phyloP scores from a whole-genome alignment of 441 rosid species.

The Omphalea diandra region DNA sequence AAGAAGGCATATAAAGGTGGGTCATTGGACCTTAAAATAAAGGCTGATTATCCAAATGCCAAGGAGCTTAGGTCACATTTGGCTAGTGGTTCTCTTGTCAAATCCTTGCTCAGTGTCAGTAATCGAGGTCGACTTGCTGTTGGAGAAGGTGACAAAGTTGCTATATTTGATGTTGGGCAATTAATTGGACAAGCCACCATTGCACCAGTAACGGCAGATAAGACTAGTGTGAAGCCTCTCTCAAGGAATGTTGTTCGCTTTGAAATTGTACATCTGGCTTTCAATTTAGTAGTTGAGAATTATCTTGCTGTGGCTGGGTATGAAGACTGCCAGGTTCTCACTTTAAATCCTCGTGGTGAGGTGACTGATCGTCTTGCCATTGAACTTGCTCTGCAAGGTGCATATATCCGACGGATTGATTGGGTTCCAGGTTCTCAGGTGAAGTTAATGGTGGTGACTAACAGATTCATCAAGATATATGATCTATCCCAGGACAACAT shows the following conservation, averaged over 20 bases:
- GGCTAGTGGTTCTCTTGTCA: constrained; percentile 90
- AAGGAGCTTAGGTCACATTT: constrained; percentile 95
- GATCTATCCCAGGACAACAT: constrained; percentile 98
- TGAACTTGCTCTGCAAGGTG: constrained; percentile 98
- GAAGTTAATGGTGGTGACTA: constrained; percentile 93
- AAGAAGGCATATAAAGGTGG: constrained; percentile 99
- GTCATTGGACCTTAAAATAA: constrained; percentile 95
- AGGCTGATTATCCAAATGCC: constrained; percentile 97
- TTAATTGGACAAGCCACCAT: constrained; percentile 93
- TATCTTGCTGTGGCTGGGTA: constrained; percentile 99
- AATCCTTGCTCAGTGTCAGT: constrained; percentile 97
- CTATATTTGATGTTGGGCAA: constrained; percentile 97
- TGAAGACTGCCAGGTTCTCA: constrained; percentile 98
- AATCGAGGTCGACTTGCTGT: constrained; percentile 99
- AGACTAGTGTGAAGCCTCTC: constrained; percentile 95
- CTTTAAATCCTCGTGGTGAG: constrained; percentile 97
- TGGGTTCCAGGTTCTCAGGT: constrained; percentile 99
- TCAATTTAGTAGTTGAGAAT: constrained; percentile 86
- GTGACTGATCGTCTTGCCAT: constrained; percentile 98
- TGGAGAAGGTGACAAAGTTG: constrained; percentile 99
- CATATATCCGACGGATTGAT: constrained; percentile 82
- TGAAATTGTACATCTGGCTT: constrained; percentile 95
- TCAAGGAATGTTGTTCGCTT: constrained; percentile 98
- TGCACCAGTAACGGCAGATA: constrained; percentile 97
- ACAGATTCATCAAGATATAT: constrained; percentile 93